Conservation (phyloP, 2,329 filamentous ascomycete species). For the Didymellaceae sp. region DNA sequence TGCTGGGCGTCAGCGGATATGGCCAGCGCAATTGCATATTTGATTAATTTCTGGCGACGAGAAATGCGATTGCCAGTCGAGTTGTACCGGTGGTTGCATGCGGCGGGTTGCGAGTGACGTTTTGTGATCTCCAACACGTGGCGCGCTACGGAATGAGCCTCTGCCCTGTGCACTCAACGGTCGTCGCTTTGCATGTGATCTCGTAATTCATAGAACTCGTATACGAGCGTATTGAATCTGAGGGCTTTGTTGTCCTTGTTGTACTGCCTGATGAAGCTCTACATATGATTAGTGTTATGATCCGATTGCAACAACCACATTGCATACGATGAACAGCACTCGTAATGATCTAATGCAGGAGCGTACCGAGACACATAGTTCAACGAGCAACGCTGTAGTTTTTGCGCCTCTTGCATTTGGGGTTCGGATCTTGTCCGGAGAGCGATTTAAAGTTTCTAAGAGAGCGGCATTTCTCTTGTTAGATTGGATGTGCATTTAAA, state of each 20-base stretch:
- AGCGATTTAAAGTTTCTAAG: too few relatives aligned
- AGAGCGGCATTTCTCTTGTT: too few relatives aligned
- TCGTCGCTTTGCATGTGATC: neutral
- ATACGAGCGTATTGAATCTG: neutral
- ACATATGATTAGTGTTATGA: too few relatives aligned
- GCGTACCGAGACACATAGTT: too few relatives aligned
- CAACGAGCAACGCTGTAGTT: too few relatives aligned
- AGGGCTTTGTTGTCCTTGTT: neutral
- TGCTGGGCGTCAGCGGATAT: constrained; percentile 27
- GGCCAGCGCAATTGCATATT: constrained; percentile 37
- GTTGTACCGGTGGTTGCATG: neutral
- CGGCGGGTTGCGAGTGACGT: neutral
- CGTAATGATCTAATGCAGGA: too few relatives aligned
- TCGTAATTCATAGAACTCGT: neutral
- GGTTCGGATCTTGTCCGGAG: too few relatives aligned
- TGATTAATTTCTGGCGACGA: neutral
- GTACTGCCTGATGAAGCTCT: neutral
- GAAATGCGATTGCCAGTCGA: neutral
- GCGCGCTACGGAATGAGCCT: constrained; percentile 5
- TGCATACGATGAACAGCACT: too few relatives aligned
- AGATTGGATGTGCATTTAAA: too few relatives aligned
- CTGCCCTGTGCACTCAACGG: neutral
- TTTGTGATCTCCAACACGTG: constrained; percentile 20
- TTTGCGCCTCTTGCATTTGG: too few relatives aligned
- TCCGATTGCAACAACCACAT: too few relatives aligned